phyloP scores from a whole-genome alignment of 176 grass and related monocot genomes.

The Triticum dicoccoides region DNA sequence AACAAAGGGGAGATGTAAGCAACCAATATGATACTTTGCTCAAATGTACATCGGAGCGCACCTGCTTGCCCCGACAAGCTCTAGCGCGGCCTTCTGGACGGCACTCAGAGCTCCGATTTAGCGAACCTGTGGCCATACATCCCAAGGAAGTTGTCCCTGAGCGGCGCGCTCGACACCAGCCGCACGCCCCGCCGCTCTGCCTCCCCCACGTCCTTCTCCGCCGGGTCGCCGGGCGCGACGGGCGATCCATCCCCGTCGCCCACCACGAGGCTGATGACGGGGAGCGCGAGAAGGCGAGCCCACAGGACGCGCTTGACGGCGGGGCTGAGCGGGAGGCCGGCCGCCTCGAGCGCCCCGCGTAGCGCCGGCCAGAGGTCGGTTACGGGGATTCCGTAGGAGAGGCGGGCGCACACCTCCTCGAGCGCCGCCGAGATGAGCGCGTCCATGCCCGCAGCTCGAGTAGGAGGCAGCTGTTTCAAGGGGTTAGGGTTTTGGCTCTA shows the following conservation, averaged over 20 bases:
- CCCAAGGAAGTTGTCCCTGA: slow-evolving; percentile 85
- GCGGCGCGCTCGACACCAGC: slow-evolving; percentile 47
- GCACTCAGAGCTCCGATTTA: slow-evolving; percentile 51
- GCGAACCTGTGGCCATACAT: slow-evolving; percentile 72
- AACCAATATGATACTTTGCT: slow-evolving; percentile 1
- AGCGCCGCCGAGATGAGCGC: slow-evolving; percentile 63
- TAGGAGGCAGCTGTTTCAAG: not conserved
- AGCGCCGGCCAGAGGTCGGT: slow-evolving; percentile 55
- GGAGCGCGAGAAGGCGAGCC: slow-evolving; percentile 59
- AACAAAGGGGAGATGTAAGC: not conserved
- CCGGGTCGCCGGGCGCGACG: slow-evolving; percentile 43
- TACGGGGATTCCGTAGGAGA: slow-evolving; percentile 47
- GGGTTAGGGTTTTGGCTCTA: slow-evolving; percentile 6
- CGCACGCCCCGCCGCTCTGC: slow-evolving; percentile 53
- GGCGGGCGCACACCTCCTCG: slow-evolving; percentile 78
- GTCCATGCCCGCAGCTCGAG: slow-evolving; percentile 51
- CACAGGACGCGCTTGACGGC: slow-evolving; percentile 60
- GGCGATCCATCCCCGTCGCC: slow-evolving; percentile 42
- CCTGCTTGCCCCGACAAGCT: slow-evolving; percentile 75
- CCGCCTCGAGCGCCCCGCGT: slow-evolving; percentile 29
- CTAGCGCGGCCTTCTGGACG: slow-evolving; percentile 55
- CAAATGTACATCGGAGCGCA: slow-evolving; percentile 19
- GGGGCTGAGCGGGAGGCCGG: slow-evolving; percentile 41
- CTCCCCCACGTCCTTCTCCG: slow-evolving; percentile 49
- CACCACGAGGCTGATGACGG: slow-evolving; percentile 49